Base-by-base conservation (phyloP, 2,329 filamentous ascomycete species). In the Davidsoniella virescens region DNA sequence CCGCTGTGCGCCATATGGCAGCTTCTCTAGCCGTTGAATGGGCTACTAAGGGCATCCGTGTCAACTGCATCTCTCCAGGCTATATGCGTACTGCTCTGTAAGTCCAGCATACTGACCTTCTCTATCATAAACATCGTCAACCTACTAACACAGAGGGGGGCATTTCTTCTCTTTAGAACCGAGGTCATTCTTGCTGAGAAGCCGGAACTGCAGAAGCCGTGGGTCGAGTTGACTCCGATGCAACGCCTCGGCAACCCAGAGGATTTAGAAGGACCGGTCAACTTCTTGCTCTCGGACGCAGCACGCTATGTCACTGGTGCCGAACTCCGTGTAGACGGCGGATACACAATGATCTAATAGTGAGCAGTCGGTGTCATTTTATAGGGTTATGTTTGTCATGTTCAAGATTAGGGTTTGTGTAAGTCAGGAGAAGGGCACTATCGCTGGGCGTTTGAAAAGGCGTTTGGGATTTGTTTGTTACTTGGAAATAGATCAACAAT, bases 21-120 rank as follows among this genome's bases (percentile, higher is more conserved):
- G 76, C 84, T 37, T 92, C 84, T 56, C 72, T 95, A 59, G 88
- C 88, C 36, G 88, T 95, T 47, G 92, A 96, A 66, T 96, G 92
- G 90, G 87, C 90, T 0, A 73, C 80, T 57, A 78, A 82, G 37
- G 82, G 82, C 57, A 94, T 96, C 61, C 78, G 90, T 36, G 90
- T 96, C 57, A 96, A 96, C 70, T 92, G 85, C 66, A 92, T 96
- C 63, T 87, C 82, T 26, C 90, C 90, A 0, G 90, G 92, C 42
- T 96, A 96, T 67, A 96, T 96, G 90, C 70, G 94, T 57, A 95
- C 90, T 14, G 84, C 87, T 52, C 68, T 95, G 84, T 90, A 72
- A 76, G 83, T 68, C 38, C 36, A 43, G 14, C 25, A 29, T 9
- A 29, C 9, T 9, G 25, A 9, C 25, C 25, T 29, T 9, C 9